Conservation (phyloP, 129 eudicot genomes). For the Gnaphalium uliginosum region DNA sequence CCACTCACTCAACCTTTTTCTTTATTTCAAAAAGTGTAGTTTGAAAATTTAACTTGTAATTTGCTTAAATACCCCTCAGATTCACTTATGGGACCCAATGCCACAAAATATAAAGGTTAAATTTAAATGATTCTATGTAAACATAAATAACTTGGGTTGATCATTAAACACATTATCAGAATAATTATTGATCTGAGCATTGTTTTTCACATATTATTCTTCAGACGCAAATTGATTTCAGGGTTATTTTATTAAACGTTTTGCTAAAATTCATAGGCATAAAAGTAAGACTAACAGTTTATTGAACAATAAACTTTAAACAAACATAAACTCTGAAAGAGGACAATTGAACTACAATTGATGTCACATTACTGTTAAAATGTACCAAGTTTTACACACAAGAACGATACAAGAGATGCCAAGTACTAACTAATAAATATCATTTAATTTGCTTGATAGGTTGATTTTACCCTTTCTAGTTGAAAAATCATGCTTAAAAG, state of each 20-base stretch:
- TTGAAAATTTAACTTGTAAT: slow-evolving; percentile 18
- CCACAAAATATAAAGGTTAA: not conserved
- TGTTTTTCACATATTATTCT: not conserved
- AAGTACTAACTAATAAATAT: not conserved
- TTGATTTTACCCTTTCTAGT: not conserved
- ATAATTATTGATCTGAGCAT: not conserved
- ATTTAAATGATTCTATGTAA: not conserved
- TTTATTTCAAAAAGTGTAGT: slow-evolving; percentile 14
- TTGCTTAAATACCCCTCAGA: not conserved
- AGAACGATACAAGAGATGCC: not conserved
- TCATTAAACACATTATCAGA: not conserved
- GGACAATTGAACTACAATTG: not conserved
- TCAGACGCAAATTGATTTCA: too few species aligned
- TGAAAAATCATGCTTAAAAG: slow-evolving; percentile 4
- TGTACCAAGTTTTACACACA: not conserved
- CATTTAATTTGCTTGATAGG: not conserved
- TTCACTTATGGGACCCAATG: not conserved
- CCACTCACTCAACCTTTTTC: slow-evolving; percentile 19
- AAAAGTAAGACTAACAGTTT: not conserved
- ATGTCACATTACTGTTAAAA: slow-evolving; percentile 1
- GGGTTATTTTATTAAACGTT: not conserved
- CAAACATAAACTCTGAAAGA: not conserved
- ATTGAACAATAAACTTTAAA: not conserved
- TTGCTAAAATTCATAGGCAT: not conserved
- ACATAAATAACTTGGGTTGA: too few species aligned